Conservation (phyloP, 139 green algal species). For the Zygnema circumcarinatum region DNA sequence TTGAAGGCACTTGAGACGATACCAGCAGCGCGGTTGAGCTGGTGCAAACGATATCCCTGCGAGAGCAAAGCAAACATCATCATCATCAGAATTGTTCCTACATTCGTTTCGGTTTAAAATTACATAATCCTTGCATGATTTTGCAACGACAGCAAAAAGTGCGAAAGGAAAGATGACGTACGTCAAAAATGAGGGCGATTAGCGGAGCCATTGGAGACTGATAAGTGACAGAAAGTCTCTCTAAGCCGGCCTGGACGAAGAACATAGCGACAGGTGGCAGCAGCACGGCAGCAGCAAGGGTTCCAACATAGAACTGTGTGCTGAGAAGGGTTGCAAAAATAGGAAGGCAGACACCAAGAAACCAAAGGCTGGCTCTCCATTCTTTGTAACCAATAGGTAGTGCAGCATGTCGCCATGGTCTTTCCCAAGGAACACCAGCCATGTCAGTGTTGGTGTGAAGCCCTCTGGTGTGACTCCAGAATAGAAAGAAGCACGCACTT, state of each 20-base stretch:
- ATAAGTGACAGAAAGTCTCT: not conserved
- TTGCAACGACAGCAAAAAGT: too few species aligned
- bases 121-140: too few species aligned
- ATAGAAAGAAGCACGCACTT: not conserved
- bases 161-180: not conserved
- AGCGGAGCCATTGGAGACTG: not conserved
- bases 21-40: slow-evolving; percentile 1
- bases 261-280: not conserved
- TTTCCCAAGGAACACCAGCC: not conserved
- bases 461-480: not conserved
- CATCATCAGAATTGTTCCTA: not conserved
- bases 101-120: not conserved
- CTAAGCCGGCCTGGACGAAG: not conserved
- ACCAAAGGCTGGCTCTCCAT: not conserved
- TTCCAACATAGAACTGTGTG: not conserved
- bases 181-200: not conserved
- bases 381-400: not conserved
- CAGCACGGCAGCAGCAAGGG: not conserved
- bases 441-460: not conserved
- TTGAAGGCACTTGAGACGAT: not conserved
- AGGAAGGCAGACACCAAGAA: slow-evolving; percentile 7
- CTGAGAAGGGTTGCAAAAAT: not conserved
- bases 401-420: not conserved
- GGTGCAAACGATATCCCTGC: slow-evolving; percentile 15
- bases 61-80: not conserved